Conservation (phyloP, 169 alveolate genomes). For the Plasmodium yoelii region DNA sequence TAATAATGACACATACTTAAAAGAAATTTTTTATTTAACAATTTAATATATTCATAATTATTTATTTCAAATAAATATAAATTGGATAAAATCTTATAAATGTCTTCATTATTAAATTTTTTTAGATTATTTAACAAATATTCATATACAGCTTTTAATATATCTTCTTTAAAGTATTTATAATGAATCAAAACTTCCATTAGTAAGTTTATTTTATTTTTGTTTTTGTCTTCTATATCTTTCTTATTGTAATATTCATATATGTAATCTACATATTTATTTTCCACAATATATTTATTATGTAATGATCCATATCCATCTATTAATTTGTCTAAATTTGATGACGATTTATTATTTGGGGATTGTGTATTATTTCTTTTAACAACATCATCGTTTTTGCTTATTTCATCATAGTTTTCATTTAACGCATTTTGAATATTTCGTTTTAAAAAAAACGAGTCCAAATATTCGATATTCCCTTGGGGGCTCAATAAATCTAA, state of each 20-base stretch:
- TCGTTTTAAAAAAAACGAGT: constrained; percentile 40
- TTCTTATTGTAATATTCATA: constrained; percentile 70
- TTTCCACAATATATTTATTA: constrained; percentile 63
- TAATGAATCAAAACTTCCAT: constrained; percentile 61
- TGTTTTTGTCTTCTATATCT: constrained; percentile 29
- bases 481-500: constrained; percentile 12
- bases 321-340: background rate
- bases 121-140: constrained; percentile 41
- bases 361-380: background rate
- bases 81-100: constrained; percentile 34
- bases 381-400: background rate
- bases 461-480: constrained; percentile 14
- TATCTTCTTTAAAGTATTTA: constrained; percentile 47
- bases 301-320: constrained; percentile 45
- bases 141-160: constrained; percentile 55
- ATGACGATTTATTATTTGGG: background rate
- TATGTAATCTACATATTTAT: constrained; percentile 50
- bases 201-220: constrained; percentile 32
- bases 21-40: constrained; percentile 34
- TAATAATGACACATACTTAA: constrained; percentile 50
- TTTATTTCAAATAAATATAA: constrained; percentile 27
- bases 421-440: constrained; percentile 29
- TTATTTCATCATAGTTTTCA: constrained; percentile 1
- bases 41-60: constrained; percentile 16
- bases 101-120: constrained; percentile 25